A percentile compares a stretch with the other conserved stretches of the same genome.
These are phyloP conservation scores for Colletotrichum scovillei DNA, from an alignment of 2,329 filamentous ascomycete genomes.

Conservation along the genomic window DNA sequence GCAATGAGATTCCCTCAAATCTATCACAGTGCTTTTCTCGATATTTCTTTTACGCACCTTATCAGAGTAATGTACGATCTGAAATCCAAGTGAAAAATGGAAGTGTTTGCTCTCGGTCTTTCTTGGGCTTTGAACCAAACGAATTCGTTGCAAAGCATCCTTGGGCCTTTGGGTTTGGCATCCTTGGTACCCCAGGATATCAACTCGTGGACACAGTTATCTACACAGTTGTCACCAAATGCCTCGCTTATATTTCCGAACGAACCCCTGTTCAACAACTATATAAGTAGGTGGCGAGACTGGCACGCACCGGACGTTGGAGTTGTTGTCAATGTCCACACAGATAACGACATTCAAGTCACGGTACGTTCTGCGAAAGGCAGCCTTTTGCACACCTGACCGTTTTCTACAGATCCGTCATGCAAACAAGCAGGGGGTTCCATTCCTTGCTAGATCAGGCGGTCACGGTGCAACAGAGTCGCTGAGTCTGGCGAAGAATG, in stretches of 20 bases:
- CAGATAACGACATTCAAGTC: conserved; percentile 18
- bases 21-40: too few species aligned
- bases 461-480: conserved; percentile 35
- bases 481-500: conserved; percentile 18
- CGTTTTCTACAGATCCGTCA: conserved; percentile 1
- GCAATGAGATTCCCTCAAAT: too few species aligned
- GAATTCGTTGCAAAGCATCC: too few species aligned
- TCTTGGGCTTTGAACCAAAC: too few species aligned
- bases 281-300: conserved; percentile 11
- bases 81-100: too few species aligned
- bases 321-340: conserved; percentile 19
- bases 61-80: too few species aligned
- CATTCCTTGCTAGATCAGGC: conserved; percentile 31
- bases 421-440: conserved; percentile 8
- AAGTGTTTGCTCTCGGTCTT: too few species aligned
- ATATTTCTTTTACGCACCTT: too few species aligned
- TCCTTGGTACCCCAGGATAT: too few species aligned
- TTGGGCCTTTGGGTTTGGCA: too few species aligned
- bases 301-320: conserved; percentile 19
- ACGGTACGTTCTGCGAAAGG: neutral
- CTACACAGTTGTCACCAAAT: too few species aligned
- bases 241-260: neutral
- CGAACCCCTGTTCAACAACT: neutral
- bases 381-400: neutral
- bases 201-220: too few species aligned